Conservation (phyloP, 345 rosid genomes). For the Moricandia arvensis region DNA sequence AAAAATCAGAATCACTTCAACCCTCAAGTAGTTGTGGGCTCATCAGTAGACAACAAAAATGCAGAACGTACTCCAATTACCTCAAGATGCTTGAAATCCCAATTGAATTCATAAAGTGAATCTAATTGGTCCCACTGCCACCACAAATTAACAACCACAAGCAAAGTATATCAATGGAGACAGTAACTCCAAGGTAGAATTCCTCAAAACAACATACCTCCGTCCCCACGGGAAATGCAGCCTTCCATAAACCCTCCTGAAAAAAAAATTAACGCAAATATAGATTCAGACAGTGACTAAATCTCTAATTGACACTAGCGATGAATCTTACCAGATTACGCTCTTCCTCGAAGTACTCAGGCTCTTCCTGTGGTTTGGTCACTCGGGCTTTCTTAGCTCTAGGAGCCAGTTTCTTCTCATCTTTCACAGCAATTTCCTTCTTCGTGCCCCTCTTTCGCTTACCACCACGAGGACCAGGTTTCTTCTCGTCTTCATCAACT, state of each 20-base stretch:
- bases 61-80: conserved; percentile 35
- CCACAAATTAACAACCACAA: conserved; percentile 1
- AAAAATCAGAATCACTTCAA: conserved; percentile 16
- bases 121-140: conserved; percentile 96
- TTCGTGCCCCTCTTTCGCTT: conserved; percentile 21
- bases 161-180: background rate
- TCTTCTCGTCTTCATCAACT: background rate
- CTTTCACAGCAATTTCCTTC: conserved; percentile 10
- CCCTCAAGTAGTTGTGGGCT: background rate
- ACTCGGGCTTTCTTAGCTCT: conserved; percentile 56
- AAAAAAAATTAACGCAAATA: conserved; percentile 1
- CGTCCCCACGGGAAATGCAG: conserved; percentile 76
- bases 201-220: conserved; percentile 52
- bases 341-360: conserved; percentile 78
- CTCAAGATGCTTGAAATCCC: conserved; percentile 87
- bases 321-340: conserved; percentile 65
- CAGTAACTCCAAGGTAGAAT: background rate
- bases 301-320: no score
- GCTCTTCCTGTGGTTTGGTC: conserved; percentile 54
- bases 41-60: background rate
- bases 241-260: conserved; percentile 87
- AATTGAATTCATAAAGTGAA: conserved; percentile 60
- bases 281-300: background rate
- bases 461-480: conserved; percentile 18
- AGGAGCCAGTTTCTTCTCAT: conserved; percentile 35